Percentiles rank a stretch among this genome's conserved stretches.
These are phyloP conservation scores for Pseudogymnoascus verrucosus DNA, from an alignment of 2,329 filamentous ascomycete species.

Conservation along the genomic window DNA sequence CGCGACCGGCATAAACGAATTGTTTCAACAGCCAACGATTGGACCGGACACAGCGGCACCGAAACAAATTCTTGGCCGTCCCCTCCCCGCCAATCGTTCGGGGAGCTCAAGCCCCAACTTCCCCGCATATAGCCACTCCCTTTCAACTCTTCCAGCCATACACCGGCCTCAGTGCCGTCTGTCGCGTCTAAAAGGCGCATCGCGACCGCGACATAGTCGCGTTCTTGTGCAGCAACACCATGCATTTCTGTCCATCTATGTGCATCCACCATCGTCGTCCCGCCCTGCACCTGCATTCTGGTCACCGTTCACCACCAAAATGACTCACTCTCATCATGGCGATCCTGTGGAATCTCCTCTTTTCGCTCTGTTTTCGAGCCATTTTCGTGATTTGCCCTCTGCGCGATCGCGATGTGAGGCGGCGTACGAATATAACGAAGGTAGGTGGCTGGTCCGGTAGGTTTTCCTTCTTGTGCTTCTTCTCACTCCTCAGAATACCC, in stretches of 20 bases:
- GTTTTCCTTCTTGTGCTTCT: conserved; percentile 1
- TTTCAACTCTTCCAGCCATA: conserved; percentile 9
- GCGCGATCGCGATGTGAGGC: conserved; percentile 4
- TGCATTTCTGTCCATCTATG: neutral
- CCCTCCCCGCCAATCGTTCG: neutral
- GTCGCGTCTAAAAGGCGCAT: conserved; percentile 8
- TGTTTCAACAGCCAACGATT: conserved; percentile 9
- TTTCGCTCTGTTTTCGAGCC: conserved; percentile 6
- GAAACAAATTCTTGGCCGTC: neutral
- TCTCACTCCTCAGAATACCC: neutral
- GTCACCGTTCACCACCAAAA: conserved; percentile 3
- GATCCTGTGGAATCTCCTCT: conserved; percentile 5
- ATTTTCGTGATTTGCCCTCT: conserved; percentile 7
- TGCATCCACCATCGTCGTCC: neutral
- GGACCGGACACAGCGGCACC: neutral
- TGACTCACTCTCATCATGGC: conserved; percentile 7
- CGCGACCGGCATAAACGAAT: neutral
- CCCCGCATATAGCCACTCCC: conserved; percentile 2
- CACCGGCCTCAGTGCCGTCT: neutral
- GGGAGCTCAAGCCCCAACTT: neutral
- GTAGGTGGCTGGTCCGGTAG: neutral
- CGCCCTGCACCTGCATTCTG: neutral
- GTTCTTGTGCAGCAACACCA: conserved; percentile 8
- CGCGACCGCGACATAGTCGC: conserved; percentile 7
- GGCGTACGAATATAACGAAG: conserved; percentile 7